Evolutionary conservation across 371 early-diverging fungal genomes (phyloP).

Genomic region (Mortierella sp.): DNA sequence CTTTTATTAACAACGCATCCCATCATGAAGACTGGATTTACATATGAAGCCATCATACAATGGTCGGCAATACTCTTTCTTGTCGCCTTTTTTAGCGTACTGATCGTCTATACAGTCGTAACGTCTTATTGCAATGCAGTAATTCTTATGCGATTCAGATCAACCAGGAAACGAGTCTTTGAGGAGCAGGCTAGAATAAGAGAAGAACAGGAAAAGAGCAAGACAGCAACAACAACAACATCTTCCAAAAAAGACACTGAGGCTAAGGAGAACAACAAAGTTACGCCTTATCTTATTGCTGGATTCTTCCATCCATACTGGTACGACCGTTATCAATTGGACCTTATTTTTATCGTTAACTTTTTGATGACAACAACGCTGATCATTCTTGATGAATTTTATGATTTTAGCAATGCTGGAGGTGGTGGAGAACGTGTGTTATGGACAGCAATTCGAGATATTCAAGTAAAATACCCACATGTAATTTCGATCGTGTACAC

Average conservation of each 20-base stretch:
- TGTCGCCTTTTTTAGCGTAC: neutral
- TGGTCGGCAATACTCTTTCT: slow-evolving; percentile 19
- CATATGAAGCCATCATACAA: slow-evolving; percentile 15
- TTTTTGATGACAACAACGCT: neutral
- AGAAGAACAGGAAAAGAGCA: neutral
- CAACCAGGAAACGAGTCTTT: slow-evolving; percentile 31
- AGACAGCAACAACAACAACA: neutral
- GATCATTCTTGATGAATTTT: neutral
- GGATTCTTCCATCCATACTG: slow-evolving; percentile 95
- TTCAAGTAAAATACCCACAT: slow-evolving; percentile 75
- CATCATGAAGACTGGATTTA: slow-evolving; percentile 18
- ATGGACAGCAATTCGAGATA: slow-evolving; percentile 87
- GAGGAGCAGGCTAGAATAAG: slow-evolving; percentile 17
- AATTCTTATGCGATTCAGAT: slow-evolving; percentile 18
- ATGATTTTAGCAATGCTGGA: slow-evolving; percentile 86
- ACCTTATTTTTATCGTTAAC: neutral
- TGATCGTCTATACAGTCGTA: slow-evolving; percentile 23
- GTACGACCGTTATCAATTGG: slow-evolving; percentile 46
- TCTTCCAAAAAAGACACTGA: neutral
- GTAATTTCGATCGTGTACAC: slow-evolving; percentile 84
- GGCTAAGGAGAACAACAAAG: slow-evolving; percentile 1
- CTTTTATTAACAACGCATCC: neutral
- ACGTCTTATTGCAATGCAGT: slow-evolving; percentile 35
- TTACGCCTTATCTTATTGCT: slow-evolving; percentile 58
- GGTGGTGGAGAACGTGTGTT: slow-evolving; percentile 98